Percentiles rank a stretch among this genome's conserved stretches.
phyloP scores from a whole-genome alignment of 106 monocot species.

The Acorus gramineus region DNA sequence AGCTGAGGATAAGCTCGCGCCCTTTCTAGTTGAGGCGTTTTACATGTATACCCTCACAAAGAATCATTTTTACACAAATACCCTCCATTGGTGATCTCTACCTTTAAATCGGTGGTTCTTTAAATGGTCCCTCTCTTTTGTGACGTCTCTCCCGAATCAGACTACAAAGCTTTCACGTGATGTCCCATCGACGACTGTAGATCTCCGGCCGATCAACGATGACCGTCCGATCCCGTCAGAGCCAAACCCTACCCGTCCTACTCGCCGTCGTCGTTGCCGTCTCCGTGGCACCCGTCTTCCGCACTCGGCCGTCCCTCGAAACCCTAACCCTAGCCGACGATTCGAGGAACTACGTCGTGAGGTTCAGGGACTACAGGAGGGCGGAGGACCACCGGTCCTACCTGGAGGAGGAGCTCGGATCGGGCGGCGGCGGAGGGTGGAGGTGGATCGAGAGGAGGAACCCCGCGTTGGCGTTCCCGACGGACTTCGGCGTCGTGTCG shows the following conservation, averaged over 20 bases:
- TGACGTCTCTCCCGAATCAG: too few species aligned
- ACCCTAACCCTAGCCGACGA: background rate
- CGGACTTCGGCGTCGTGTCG: slow-evolving; percentile 79
- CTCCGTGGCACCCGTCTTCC: slow-evolving; percentile 1
- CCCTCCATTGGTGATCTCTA: too few species aligned
- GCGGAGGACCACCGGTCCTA: slow-evolving; percentile 63
- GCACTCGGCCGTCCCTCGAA: background rate
- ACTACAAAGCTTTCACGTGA: too few species aligned
- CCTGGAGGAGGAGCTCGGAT: slow-evolving; percentile 32
- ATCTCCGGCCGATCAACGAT: background rate
- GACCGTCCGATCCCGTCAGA: background rate
- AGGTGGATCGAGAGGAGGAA: slow-evolving; percentile 78
- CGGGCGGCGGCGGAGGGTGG: slow-evolving; percentile 27
- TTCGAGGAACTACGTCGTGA: slow-evolving; percentile 48
- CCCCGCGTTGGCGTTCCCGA: slow-evolving; percentile 60
- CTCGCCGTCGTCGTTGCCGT: slow-evolving; percentile 1
- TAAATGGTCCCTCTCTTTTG: too few species aligned
- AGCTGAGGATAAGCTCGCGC: too few species aligned
- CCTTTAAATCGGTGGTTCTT: too few species aligned
- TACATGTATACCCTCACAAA: too few species aligned
- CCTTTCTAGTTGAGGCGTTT: too few species aligned
- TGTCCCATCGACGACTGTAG: background rate
- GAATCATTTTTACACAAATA: too few species aligned
- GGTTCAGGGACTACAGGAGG: slow-evolving; percentile 57
- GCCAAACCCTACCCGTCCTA: background rate